These are phyloP conservation scores for Poa pratensis DNA, from an alignment of 176 grass and related monocot species.

Conservation along the genomic window DNA sequence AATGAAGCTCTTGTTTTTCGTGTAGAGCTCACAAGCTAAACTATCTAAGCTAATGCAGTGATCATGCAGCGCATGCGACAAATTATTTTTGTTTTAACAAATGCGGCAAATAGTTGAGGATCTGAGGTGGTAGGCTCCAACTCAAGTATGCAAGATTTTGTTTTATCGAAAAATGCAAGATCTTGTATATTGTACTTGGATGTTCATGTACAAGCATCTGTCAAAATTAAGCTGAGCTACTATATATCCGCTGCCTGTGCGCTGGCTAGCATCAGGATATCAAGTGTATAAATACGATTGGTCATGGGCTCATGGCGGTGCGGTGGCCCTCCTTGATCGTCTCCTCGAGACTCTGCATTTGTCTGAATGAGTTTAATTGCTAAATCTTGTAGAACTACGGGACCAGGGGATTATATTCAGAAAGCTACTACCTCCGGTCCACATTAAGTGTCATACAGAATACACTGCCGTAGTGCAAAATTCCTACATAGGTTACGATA, in stretches of 20 bases:
- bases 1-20: neutral
- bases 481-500: no score
- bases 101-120: neutral
- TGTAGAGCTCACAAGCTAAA: no score
- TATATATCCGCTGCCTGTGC: neutral
- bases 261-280: neutral
- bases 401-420: neutral
- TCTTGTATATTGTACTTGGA: neutral
- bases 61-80: neutral
- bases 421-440: no score
- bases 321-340: neutral
- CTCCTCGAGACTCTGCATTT: neutral
- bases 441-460: no score
- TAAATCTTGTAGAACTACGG: neutral
- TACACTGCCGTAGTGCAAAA: no score
- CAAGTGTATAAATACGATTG: neutral
- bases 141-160: neutral
- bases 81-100: neutral
- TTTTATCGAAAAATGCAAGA: no score
- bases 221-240: neutral
- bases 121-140: neutral
- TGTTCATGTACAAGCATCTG: neutral
- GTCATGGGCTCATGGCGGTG: constrained; percentile 10
- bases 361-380: neutral
- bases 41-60: neutral